Evolutionary conservation across 768 basidiomycete species (phyloP), one percentile per base, ranked within the genome.

Genomic region (Boletus rex-veris): DNA sequence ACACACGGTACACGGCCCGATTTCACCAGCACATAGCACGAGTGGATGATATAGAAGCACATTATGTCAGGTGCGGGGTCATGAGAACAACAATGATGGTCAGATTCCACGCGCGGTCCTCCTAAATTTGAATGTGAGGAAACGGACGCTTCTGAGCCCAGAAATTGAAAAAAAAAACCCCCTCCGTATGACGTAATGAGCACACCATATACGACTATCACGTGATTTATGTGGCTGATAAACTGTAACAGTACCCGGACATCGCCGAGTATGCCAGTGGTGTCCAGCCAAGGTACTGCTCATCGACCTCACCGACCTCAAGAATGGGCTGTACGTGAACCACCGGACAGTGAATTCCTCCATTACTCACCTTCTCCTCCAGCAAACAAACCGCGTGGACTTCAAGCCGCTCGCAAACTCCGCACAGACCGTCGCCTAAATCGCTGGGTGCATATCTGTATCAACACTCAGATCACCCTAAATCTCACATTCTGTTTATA

Each of bases 301-400:
- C 70, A 75, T 70, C 77, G 75, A 78, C 77, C 71, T 68, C 65
- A 66, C 73, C 77, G 76, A 78, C 82, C 69, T 74, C 79, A 77
- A 86, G 77, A 79, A 90, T 90, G 88, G 88, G 88, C 82, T 90
- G 88, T 88, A 83, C 66, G 88, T 87, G 65, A 69, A 53, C 45
- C 50, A 53, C 55, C 54, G 55, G 55, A 52, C 41, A n/a, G 46
- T 18, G 36, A 19, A 18, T 26, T 31, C 40, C 18, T 41, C 54
- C 51, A 47, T 55, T 28, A 28, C 48, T 56, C 24, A 70, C 45
- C 7, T 14, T 48, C 26, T 44, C 18, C 28, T 18, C 51, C 55
- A 95, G 92, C 94, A 72, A 94, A 95, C 84, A 97, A 98, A 91
- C 95, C 95, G 73, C 90, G 95, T 81, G 95, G 95, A 78, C 86